Percentiles rank a stretch among this genome's conserved stretches.
Conservation (phyloP, 2,329 filamentous ascomycete genomes). For the Exophiala calicioides region DNA sequence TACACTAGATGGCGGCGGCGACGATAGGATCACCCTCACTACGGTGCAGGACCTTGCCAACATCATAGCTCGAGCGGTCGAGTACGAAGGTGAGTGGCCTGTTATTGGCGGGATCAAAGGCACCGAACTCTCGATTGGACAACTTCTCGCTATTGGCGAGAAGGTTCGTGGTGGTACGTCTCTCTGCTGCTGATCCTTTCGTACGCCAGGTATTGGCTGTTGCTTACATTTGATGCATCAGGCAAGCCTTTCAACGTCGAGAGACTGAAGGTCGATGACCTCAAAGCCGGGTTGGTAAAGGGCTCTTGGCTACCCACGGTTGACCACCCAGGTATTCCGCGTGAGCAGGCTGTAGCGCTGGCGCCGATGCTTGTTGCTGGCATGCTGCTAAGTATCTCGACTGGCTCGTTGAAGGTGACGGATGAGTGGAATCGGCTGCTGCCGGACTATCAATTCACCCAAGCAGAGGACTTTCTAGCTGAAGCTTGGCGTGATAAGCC, state of each 20-base stretch:
- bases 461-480: conserved; percentile 35
- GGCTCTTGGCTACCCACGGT: conserved; percentile 32
- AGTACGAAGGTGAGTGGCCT: conserved; percentile 46
- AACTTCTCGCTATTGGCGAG: conserved; percentile 40
- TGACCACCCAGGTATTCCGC: conserved; percentile 35
- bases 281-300: conserved; percentile 44
- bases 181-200: conserved; percentile 3
- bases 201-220: conserved; percentile 19
- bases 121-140: conserved; percentile 32
- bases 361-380: conserved; percentile 28
- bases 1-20: conserved; percentile 36
- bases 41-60: conserved; percentile 40
- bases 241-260: conserved; percentile 39
- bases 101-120: conserved; percentile 42
- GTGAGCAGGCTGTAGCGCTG: conserved; percentile 32
- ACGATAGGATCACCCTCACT: conserved; percentile 37
- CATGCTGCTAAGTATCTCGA: conserved; percentile 31
- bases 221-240: conserved; percentile 22
- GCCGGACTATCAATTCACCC: conserved; percentile 39
- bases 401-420: conserved; percentile 33
- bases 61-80: conserved; percentile 41
- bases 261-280: conserved; percentile 49
- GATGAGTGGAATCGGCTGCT: conserved; percentile 41
- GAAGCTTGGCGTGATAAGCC: conserved; percentile 33
- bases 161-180: conserved; percentile 36